Evolutionary conservation across 148 eudicot species (phyloP).

Genomic region (Chenopodium berlandieri): DNA sequence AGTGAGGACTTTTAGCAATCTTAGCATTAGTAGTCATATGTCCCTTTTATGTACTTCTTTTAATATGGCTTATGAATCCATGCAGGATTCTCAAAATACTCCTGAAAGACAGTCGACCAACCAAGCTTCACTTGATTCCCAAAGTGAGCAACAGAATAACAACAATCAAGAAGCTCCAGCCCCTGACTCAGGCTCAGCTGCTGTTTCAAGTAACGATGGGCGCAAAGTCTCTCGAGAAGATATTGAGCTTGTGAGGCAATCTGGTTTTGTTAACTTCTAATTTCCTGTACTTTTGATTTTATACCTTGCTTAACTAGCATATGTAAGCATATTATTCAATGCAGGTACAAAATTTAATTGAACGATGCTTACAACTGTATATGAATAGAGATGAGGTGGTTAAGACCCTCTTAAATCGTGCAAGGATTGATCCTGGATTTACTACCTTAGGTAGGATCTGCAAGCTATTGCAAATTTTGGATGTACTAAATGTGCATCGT

Average conservation of each 20-base stretch:
- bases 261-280: background rate
- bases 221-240: conserved; percentile 94
- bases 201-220: conserved; percentile 80
- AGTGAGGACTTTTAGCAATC: background rate
- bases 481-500: background rate
- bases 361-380: conserved; percentile 84
- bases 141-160: conserved; percentile 65
- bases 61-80: background rate
- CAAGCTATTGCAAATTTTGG: conserved; percentile 11
- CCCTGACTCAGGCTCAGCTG: conserved; percentile 83
- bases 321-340: conserved; percentile 24
- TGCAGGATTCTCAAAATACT: conserved; percentile 63
- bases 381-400: conserved; percentile 97
- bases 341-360: conserved; percentile 94
- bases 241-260: conserved; percentile 85
- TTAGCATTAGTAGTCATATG: background rate
- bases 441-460: conserved; percentile 69
- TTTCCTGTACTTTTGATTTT: background rate
- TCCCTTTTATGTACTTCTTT: background rate
- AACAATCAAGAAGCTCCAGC: conserved; percentile 53
- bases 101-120: conserved; percentile 59
- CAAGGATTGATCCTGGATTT: conserved; percentile 94
- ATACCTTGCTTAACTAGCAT: background rate
- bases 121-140: conserved; percentile 68
- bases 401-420: conserved; percentile 83